phyloP scores from a whole-genome alignment of 352 stramenopile species.

The Lagenidium giganteum region DNA sequence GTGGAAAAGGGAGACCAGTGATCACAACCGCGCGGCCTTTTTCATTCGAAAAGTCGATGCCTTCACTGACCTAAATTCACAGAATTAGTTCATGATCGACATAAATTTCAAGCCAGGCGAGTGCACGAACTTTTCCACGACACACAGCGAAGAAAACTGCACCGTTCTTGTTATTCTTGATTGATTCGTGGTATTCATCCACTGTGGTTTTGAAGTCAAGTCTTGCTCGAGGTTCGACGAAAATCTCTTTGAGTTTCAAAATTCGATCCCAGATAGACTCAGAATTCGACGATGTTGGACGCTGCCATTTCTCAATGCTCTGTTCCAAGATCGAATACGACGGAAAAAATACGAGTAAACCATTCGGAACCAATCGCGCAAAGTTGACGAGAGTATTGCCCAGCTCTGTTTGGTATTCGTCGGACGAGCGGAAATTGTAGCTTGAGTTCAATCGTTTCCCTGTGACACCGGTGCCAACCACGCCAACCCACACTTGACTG shows the following conservation, averaged over 20 bases:
- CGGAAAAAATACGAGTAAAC: conserved; percentile 99
- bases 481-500: conserved; percentile 85
- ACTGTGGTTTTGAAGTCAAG: conserved; percentile 78
- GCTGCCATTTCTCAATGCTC: conserved; percentile 73
- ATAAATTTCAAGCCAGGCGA: not conserved
- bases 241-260: conserved; percentile 68
- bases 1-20: conserved; percentile 98
- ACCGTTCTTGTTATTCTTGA: conserved; percentile 70
- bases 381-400: conserved; percentile 96
- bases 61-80: conserved; percentile 90
- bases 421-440: conserved; percentile 91
- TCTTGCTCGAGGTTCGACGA: conserved; percentile 68
- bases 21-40: conserved; percentile 98
- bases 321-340: conserved; percentile 96
- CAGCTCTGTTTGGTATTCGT: conserved; percentile 94
- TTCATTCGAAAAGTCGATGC: conserved; percentile 98
- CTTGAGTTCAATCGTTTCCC: conserved; percentile 92
- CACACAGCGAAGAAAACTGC: conserved; percentile 98
- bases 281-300: conserved; percentile 27
- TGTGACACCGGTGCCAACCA: conserved; percentile 92
- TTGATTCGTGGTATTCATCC: conserved; percentile 75
- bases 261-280: conserved; percentile 77
- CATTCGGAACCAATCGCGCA: conserved; percentile 91
- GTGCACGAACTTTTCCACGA: conserved; percentile 87
- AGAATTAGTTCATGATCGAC: no score